A percentile compares a stretch with the other conserved stretches of the same genome.
Conservation (phyloP, 208 protist species). For the Novymonas esmeraldas region DNA sequence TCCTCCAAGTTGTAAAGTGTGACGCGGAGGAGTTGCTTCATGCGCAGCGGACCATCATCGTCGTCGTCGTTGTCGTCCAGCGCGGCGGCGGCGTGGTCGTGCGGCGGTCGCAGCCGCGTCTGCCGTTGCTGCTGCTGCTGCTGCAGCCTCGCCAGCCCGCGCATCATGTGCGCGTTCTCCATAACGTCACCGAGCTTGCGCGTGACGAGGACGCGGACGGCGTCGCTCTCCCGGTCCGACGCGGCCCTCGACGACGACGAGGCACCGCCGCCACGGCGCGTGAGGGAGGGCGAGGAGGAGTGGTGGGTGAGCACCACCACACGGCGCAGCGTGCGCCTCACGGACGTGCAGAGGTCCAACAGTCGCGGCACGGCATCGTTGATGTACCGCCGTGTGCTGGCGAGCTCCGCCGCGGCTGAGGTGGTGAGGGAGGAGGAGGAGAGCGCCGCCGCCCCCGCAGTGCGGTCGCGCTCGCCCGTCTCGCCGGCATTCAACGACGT, state of each 20-base stretch:
- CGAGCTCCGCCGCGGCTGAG: not conserved
- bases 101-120: no score
- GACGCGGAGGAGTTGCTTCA: conserved; percentile 44
- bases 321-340: conserved; percentile 12
- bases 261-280: no score
- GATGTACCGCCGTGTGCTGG: conserved; percentile 16
- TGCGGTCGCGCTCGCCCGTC: not conserved
- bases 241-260: conserved; percentile 4
- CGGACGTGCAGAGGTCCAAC: conserved; percentile 9
- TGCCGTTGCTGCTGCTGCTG: conserved; percentile 13
- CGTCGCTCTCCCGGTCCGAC: no score
- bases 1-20: conserved; percentile 40
- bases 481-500: conserved; percentile 5
- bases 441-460: not conserved
- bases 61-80: not conserved
- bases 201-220: conserved; percentile 21
- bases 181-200: conserved; percentile 42
- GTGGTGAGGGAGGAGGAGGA: not conserved
- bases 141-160: conserved; percentile 24
- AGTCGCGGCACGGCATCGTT: conserved; percentile 13
- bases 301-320: conserved; percentile 1
- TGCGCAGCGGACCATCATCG: conserved; percentile 20
- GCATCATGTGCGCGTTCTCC: conserved; percentile 38
- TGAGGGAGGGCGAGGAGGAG: no score
- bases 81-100: not conserved